Evolutionary conservation across 805 yeast species (phyloP).

Genomic region (Saturnispora diversa): DNA sequence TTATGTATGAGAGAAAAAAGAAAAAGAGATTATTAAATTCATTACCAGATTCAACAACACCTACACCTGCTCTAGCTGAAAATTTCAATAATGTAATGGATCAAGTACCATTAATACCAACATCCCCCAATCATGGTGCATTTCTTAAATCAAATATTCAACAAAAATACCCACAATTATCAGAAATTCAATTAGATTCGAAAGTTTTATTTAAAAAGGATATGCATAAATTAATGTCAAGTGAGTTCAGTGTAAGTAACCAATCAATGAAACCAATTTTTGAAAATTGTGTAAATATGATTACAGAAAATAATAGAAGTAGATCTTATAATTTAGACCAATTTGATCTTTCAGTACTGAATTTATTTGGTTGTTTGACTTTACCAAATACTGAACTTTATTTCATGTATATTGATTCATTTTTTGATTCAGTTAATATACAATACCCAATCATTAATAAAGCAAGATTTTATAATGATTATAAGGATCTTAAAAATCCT

Average conservation of each 20-base stretch:
- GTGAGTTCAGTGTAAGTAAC: constrained; percentile 11
- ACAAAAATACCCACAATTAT: constrained; percentile 20
- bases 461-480: constrained; percentile 49
- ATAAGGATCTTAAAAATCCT: constrained; percentile 47
- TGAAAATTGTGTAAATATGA: constrained; percentile 16
- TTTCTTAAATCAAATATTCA: constrained; percentile 22
- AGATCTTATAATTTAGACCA: constrained; percentile 24
- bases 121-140: background rate
- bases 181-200: constrained; percentile 20
- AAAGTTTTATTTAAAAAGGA: constrained; percentile 19
- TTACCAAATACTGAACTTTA: constrained; percentile 59
- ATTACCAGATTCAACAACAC: constrained; percentile 1
- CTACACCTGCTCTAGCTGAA: background rate
- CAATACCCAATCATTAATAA: constrained; percentile 68
- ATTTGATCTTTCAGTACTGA: constrained; percentile 54
- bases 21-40: constrained; percentile 16
- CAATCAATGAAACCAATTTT: constrained; percentile 23
- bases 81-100: background rate
- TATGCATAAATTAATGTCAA: constrained; percentile 12
- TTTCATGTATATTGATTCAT: constrained; percentile 52
- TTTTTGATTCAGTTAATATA: constrained; percentile 52
- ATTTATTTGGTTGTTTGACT: constrained; percentile 60
- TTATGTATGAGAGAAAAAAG: constrained; percentile 41
- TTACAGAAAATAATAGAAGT: constrained; percentile 14
- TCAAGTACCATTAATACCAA: background rate